Conservation (phyloP, 495 filamentous ascomycete genomes). For the Antarctomyces pellizariae region DNA sequence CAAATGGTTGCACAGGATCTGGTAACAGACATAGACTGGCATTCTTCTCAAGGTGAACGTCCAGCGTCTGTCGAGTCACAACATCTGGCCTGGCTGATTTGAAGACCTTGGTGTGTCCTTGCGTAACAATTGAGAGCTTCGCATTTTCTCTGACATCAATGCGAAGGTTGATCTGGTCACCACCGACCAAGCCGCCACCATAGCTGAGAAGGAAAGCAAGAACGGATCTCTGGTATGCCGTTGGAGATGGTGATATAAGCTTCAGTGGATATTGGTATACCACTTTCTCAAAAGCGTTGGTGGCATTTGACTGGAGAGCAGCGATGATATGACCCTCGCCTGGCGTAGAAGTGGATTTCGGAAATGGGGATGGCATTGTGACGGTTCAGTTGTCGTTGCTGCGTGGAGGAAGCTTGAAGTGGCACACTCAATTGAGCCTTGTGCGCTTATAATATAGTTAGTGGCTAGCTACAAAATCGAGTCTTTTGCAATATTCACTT, state of each 20-base stretch:
- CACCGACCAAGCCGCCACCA: conserved; percentile 75
- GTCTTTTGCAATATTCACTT: too few relatives aligned
- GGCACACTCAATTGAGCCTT: too few relatives aligned
- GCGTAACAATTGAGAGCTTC: conserved; percentile 65
- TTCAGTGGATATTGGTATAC: conserved; percentile 90
- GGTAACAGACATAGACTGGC: conserved; percentile 76
- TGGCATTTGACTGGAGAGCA: conserved; percentile 42
- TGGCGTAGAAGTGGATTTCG: conserved; percentile 40
- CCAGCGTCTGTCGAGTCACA: conserved; percentile 44
- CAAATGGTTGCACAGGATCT: conserved; percentile 81
- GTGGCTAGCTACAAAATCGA: too few relatives aligned
- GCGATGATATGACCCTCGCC: conserved; percentile 61
- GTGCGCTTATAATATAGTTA: too few relatives aligned
- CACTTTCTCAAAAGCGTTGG: conserved; percentile 47
- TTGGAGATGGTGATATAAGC: conserved; percentile 44
- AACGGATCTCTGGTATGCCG: conserved; percentile 32
- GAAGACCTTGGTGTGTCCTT: conserved; percentile 93
- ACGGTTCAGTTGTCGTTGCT: too few relatives aligned
- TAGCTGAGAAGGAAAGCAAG: conserved; percentile 77
- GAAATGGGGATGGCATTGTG: conserved; percentile 34
- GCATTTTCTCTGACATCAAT: conserved; percentile 38
- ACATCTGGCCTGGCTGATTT: conserved; percentile 34
- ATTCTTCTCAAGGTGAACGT: conserved; percentile 31
- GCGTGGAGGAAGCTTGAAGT: too few relatives aligned
- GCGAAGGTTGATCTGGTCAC: conserved; percentile 53